Evolutionary conservation across 306 rosid genomes (phyloP).

Genomic region (Prunus padus): DNA sequence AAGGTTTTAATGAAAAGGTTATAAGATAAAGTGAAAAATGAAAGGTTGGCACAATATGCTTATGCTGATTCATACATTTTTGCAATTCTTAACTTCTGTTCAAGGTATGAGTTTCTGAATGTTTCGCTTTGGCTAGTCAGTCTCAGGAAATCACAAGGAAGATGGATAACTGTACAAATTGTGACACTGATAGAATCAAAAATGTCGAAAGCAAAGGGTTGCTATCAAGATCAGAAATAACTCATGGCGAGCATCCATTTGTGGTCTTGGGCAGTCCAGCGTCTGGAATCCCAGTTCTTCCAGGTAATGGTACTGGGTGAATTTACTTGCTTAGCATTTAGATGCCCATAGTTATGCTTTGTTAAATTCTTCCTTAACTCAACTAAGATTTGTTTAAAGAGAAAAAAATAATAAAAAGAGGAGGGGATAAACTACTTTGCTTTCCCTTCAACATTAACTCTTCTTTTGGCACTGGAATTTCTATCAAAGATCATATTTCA

Average conservation of each 20-base stretch:
- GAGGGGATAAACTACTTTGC: no score
- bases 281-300: slow-evolving; percentile 96
- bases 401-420: neutral
- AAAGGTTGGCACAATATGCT: neutral
- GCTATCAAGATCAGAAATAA: slow-evolving; percentile 86
- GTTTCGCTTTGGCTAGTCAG: slow-evolving; percentile 93
- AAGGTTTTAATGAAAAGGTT: neutral
- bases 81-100: slow-evolving; percentile 27
- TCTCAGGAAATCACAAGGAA: slow-evolving; percentile 93
- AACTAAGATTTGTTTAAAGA: neutral
- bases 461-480: neutral
- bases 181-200: slow-evolving; percentile 58
- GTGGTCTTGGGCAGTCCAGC: slow-evolving; percentile 94
- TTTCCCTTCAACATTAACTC: neutral
- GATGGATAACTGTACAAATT: slow-evolving; percentile 52
- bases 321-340: neutral
- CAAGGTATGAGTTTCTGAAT: slow-evolving; percentile 58
- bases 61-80: slow-evolving; percentile 11
- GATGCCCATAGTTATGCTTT: no score
- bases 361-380: neutral
- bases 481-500: neutral
- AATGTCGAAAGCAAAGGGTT: slow-evolving; percentile 49
- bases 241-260: slow-evolving; percentile 95
- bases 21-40: neutral
- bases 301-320: slow-evolving; percentile 54